These are phyloP conservation scores for Pseudocercospora fuligena DNA, from an alignment of 2,329 filamentous ascomycete genomes.

Conservation along the genomic window DNA sequence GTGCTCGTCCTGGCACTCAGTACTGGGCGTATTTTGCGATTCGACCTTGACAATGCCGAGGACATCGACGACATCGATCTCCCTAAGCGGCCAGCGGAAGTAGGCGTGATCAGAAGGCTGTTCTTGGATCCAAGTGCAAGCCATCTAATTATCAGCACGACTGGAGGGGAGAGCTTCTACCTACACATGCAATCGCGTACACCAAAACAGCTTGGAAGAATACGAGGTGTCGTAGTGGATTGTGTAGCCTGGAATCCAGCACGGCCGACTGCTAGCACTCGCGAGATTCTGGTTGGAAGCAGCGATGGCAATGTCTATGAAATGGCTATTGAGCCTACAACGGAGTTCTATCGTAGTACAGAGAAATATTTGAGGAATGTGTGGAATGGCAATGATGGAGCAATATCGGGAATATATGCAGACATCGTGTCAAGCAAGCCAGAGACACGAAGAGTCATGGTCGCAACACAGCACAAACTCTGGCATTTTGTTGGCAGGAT, in stretches of 20 bases:
- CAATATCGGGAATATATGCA: constrained; percentile 84
- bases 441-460: constrained; percentile 76
- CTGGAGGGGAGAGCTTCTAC: constrained; percentile 94
- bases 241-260: constrained; percentile 94
- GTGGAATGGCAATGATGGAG: constrained; percentile 79
- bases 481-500: constrained; percentile 82
- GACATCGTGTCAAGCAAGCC: constrained; percentile 71
- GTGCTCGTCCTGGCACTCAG: constrained; percentile 90
- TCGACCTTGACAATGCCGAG: constrained; percentile 89
- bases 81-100: constrained; percentile 87
- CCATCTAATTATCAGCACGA: constrained; percentile 88
- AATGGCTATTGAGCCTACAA: constrained; percentile 89
- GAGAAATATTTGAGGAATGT: constrained; percentile 88
- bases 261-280: constrained; percentile 86
- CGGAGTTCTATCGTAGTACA: constrained; percentile 93
- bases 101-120: constrained; percentile 91
- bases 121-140: constrained; percentile 97
- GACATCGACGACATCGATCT: constrained; percentile 99
- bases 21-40: constrained; percentile 88
- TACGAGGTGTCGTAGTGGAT: constrained; percentile 87
- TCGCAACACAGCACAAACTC: constrained; percentile 77
- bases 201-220: constrained; percentile 76
- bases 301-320: constrained; percentile 97
- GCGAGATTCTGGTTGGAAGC: constrained; percentile 89
- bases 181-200: constrained; percentile 93